phyloP scores from a whole-genome alignment of 2,329 filamentous ascomycete genomes.

The Neonectria faginata region DNA sequence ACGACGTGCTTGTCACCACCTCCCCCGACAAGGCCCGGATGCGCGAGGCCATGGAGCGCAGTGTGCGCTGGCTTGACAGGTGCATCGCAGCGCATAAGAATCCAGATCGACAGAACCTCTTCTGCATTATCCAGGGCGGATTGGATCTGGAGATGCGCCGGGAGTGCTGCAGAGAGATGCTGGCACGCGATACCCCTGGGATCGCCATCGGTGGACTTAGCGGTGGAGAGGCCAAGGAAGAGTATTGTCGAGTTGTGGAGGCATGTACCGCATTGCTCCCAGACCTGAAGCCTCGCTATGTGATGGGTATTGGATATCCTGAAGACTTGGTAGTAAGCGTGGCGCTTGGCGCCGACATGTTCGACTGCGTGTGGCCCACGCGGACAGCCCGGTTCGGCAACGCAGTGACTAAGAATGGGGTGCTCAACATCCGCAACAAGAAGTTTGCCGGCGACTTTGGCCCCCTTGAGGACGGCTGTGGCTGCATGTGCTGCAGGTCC shows the following conservation, averaged over 20 bases:
- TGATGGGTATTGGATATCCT: conserved; percentile 98
- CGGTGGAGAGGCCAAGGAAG: conserved; percentile 92
- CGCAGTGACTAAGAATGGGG: conserved; percentile 83
- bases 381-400: conserved; percentile 96
- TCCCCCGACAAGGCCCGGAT: conserved; percentile 90
- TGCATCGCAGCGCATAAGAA: conserved; percentile 92
- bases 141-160: conserved; percentile 87
- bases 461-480: conserved; percentile 85
- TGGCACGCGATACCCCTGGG: conserved; percentile 89
- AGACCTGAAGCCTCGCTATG: conserved; percentile 93
- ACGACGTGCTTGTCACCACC: conserved; percentile 97
- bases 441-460: conserved; percentile 82
- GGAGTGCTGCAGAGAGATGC: conserved; percentile 88
- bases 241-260: conserved; percentile 90
- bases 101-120: conserved; percentile 87
- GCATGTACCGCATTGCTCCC: conserved; percentile 88
- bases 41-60: conserved; percentile 93
- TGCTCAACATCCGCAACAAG: conserved; percentile 86
- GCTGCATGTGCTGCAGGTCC: conserved; percentile 80
- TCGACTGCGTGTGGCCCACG: conserved; percentile 99
- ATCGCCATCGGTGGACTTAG: conserved; percentile 96
- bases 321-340: conserved; percentile 95
- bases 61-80: conserved; percentile 93
- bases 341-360: conserved; percentile 97
- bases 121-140: conserved; percentile 98